Evolutionary conservation across 164 flowering plant species (phyloP).

Genomic region (Amborella trichopoda): DNA sequence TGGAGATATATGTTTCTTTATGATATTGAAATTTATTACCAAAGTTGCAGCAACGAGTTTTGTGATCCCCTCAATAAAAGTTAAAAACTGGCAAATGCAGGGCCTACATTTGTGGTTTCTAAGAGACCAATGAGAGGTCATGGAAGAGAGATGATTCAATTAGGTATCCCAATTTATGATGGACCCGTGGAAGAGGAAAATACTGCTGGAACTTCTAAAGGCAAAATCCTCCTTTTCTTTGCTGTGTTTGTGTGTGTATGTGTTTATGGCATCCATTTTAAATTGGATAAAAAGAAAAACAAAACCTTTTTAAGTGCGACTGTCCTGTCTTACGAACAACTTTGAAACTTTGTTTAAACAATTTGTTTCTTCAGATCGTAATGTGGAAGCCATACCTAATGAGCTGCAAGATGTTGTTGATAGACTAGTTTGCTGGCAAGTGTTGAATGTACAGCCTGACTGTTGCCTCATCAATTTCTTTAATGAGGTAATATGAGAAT

Average conservation of each 20-base stretch:
- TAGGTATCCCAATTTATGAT: conserved; percentile 60
- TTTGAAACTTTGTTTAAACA: no score
- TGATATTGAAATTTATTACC: no score
- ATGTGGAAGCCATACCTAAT: conserved; percentile 53
- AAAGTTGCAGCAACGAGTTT: no score
- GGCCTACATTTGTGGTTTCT: conserved; percentile 49
- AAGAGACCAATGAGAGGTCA: conserved; percentile 79
- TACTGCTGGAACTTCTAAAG: conserved; percentile 36
- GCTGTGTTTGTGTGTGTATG: neutral
- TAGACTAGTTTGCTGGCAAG: conserved; percentile 34
- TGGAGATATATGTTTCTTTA: no score
- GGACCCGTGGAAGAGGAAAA: conserved; percentile 55
- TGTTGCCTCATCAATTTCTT: conserved; percentile 64
- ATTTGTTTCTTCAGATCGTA: conserved; percentile 43
- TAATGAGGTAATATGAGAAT: conserved; percentile 61
- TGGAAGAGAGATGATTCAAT: conserved; percentile 84
- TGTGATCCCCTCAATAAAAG: no score
- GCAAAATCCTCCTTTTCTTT: conserved; percentile 21
- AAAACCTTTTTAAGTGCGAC: no score
- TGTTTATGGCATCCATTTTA: neutral
- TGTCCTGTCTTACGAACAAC: no score
- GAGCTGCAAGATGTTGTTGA: conserved; percentile 55
- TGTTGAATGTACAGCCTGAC: conserved; percentile 49
- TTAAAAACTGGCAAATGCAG: conserved; percentile 44
- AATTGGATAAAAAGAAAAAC: no score